Base-by-base conservation (phyloP, 2,329 filamentous ascomycete genomes). In the Geoglossum cookeanum region DNA sequence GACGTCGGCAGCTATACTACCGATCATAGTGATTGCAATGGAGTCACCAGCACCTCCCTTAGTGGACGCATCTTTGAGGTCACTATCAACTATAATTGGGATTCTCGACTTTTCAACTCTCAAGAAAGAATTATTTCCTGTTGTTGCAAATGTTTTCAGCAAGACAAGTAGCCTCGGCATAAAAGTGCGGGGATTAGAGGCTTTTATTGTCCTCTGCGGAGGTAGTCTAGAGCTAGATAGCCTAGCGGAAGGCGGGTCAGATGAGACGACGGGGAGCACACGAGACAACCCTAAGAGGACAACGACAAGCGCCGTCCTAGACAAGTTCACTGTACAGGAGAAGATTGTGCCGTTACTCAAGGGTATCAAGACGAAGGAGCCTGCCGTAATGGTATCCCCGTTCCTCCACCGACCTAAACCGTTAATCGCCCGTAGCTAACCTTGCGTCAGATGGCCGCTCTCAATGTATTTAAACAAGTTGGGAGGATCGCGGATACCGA, bases 261-360 rank as follows among this genome's bases (percentile, higher is more conserved):
- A 58, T 17, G 55, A 51, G 30, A 39, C 53, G 42, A 29, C 17
- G 9, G 45, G 44, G n/a, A 11, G 17, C n/a, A 17, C 45, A n/a
- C 11, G 13, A 22, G 64, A 61, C 58, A 65, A 65, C 55, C 79
- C 78, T 64, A 77, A 79, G 58, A 83, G 83, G 65, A 72, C 77
- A 1, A 78, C 78, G 3, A 85, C 79, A 0, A 84, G 84, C 0
- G 88, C 82, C 1, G 90, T 91, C 2, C 74, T 98, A 32, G 92
- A 98, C 72, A 97, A 97, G 68, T 97, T 92, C 66, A 97, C 92
- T 0, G 91, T 98, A 72, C 92, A 98, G 68, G 92, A 98, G 67
- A 97, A 96, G 72, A 86, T 98, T 37, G 79, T 97, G 0, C 92
- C 92, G 0, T 72, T 97, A 3, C 76, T 98, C 60, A 89, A 87